Evolutionary conservation across 1,284 basidiomycete genomes (phyloP).

Genomic region (Papiliotrema flavescens): DNA sequence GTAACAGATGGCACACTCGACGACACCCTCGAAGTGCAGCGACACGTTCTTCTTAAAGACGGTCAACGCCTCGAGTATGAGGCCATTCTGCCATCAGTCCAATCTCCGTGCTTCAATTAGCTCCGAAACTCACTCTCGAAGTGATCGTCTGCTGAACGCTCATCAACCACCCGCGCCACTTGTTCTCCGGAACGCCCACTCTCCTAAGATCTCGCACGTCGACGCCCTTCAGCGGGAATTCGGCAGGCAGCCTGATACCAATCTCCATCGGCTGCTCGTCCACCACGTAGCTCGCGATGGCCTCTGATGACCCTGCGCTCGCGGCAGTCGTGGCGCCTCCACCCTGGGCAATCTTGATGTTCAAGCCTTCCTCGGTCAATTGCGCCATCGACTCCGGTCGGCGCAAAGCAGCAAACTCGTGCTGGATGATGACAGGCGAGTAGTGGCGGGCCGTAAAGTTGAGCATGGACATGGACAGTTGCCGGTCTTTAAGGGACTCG

Average conservation of each 20-base stretch:
- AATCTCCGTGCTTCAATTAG: background rate
- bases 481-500: slow-evolving; percentile 80
- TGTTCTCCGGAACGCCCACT: slow-evolving; percentile 83
- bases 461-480: slow-evolving; percentile 70
- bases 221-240: slow-evolving; percentile 87
- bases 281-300: slow-evolving; percentile 65
- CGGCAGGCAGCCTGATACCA: slow-evolving; percentile 75
- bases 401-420: slow-evolving; percentile 75
- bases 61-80: slow-evolving; percentile 83
- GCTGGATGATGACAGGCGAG: slow-evolving; percentile 80
- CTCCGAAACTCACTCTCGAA: slow-evolving; percentile 61
- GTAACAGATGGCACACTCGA: slow-evolving; percentile 91
- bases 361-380: slow-evolving; percentile 75
- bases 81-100: slow-evolving; percentile 64
- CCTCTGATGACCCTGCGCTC: slow-evolving; percentile 36
- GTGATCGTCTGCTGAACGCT: slow-evolving; percentile 89
- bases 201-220: slow-evolving; percentile 81
- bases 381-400: slow-evolving; percentile 61
- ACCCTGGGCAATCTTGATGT: slow-evolving; percentile 64
- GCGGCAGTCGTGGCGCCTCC: slow-evolving; percentile 73
- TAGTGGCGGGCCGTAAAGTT: slow-evolving; percentile 81
- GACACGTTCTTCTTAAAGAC: slow-evolving; percentile 93
- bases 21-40: slow-evolving; percentile 87
- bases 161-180: slow-evolving; percentile 92
- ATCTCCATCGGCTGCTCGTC: slow-evolving; percentile 96